These are phyloP conservation scores for Eudorina sp. DNA, from an alignment of 139 green algal genomes.

Conservation along the genomic window DNA sequence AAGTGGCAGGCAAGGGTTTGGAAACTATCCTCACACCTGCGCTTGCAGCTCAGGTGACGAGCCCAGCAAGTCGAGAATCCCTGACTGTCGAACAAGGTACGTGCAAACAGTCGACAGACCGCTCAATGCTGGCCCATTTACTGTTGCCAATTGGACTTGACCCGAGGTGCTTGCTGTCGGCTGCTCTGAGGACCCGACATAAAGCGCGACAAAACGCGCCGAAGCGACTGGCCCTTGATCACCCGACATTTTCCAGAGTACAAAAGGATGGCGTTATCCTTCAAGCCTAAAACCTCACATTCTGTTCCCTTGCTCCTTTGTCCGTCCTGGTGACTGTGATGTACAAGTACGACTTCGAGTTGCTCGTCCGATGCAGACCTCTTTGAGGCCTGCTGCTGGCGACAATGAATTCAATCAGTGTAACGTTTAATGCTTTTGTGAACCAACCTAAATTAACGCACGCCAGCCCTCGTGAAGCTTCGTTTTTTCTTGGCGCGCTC, in stretches of 20 bases:
- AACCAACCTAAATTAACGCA: too few relatives aligned
- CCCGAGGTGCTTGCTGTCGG: neutral
- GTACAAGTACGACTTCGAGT: too few relatives aligned
- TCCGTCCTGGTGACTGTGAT: too few relatives aligned
- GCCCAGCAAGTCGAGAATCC: neutral
- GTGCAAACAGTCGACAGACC: slow-evolving; percentile 16
- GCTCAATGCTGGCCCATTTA: neutral
- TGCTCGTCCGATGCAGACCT: too few relatives aligned
- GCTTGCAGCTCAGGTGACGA: slow-evolving; percentile 21
- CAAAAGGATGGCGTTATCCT: too few relatives aligned
- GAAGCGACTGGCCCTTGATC: neutral
- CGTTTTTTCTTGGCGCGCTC: too few relatives aligned
- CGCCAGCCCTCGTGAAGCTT: too few relatives aligned
- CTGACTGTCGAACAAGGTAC: neutral
- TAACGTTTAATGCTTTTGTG: too few relatives aligned
- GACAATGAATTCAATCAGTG: too few relatives aligned
- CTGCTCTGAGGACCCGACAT: neutral
- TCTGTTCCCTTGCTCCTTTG: too few relatives aligned
- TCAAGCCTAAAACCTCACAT: neutral
- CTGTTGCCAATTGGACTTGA: neutral
- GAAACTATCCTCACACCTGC: neutral
- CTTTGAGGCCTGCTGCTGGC: too few relatives aligned
- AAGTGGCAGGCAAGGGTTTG: too few relatives aligned
- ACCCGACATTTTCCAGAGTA: neutral
- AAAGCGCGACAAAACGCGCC: neutral